A percentile compares a stretch with the other conserved stretches of the same genome.
These are phyloP conservation scores for Aurinia saxatilis DNA, from an alignment of 345 rosid species.

Conservation along the genomic window DNA sequence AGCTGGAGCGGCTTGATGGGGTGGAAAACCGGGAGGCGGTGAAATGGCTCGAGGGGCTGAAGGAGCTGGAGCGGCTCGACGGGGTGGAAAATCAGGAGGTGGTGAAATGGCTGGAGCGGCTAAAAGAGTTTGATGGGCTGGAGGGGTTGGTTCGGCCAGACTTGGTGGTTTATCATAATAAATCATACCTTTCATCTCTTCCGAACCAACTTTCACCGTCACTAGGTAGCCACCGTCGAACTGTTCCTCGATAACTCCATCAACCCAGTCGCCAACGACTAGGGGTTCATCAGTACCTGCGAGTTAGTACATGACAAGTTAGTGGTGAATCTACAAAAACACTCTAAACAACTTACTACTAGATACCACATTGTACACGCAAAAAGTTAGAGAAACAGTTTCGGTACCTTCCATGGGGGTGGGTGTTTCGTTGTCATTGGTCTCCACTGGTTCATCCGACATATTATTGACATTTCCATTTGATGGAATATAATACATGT, in stretches of 20 bases:
- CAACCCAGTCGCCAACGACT: slow-evolving; percentile 48
- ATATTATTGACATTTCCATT: too few species aligned
- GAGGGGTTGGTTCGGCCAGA: slow-evolving; percentile 8
- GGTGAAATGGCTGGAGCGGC: too few species aligned
- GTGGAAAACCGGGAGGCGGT: too few species aligned
- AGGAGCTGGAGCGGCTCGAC: too few species aligned
- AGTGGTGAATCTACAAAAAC: neutral
- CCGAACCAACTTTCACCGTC: slow-evolving; percentile 52
- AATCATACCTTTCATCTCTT: slow-evolving; percentile 65
- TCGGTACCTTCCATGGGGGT: slow-evolving; percentile 25
- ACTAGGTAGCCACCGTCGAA: slow-evolving; percentile 81
- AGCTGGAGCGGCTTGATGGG: neutral
- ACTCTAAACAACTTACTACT: neutral
- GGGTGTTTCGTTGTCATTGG: slow-evolving; percentile 12
- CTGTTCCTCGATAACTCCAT: slow-evolving; percentile 73
- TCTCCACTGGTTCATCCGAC: neutral
- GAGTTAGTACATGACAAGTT: too few species aligned
- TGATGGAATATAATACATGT: slow-evolving; percentile 51
- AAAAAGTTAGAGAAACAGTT: neutral
- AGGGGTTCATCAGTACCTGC: slow-evolving; percentile 13
- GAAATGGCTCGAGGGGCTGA: too few species aligned
- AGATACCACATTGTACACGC: neutral
- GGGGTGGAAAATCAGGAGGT: too few species aligned
- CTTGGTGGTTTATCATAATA: slow-evolving; percentile 48
- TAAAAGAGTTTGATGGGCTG: too few species aligned